Base-by-base conservation (phyloP, 2,329 filamentous ascomycete genomes). In the Sclerotinia spermophila region DNA sequence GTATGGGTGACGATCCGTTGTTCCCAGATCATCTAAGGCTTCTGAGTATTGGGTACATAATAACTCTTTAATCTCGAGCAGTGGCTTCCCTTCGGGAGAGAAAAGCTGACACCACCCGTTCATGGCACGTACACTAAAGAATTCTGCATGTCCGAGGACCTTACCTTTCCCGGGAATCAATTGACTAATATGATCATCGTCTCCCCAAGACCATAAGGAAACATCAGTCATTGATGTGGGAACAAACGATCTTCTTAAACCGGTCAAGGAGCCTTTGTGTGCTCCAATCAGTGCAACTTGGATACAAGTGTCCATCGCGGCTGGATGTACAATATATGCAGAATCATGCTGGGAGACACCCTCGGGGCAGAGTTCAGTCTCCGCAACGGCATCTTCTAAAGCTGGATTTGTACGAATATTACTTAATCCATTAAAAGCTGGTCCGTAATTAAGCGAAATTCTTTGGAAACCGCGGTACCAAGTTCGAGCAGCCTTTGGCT, bases 231-330 rank as follows among this genome's bases (percentile, higher is more conserved):
- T 67, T 7, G 51, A 67, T 3, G 65, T 67, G 30, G 65, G 65
- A 58, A 58, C 51, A n/a, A 67, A 67, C 3, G 65, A 67, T 24
- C 42, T 67, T 35, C 6, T 67, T 35, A 59, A 33, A 10, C 42
- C 51, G 6, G n/a, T 33, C 1, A 67, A 33, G 21, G 65, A 67
- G 19, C 51, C 51, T 13, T 59, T 67, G 24, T 67, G 38, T 17
- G 51, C 64, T 10, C 19, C 51, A 67, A 67, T 67, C 15, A 67
- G 24, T 44, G 38, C 51, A 27, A 82, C 82, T 69, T 88, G 86
- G 44, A 88, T 82, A 78, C 87, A 84, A 3, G 84, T 79, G 73
- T 88, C 86, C 30, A 88, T 79, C 0, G 86, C 87, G 7, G 84
- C 82, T 0, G 86, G 86, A 71, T 88, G 86, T 35, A 89, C 81